A percentile compares a stretch with the other conserved stretches of the same genome.
Conservation (phyloP, 805 yeast species). For the Debaryomyces tyrocola region DNA sequence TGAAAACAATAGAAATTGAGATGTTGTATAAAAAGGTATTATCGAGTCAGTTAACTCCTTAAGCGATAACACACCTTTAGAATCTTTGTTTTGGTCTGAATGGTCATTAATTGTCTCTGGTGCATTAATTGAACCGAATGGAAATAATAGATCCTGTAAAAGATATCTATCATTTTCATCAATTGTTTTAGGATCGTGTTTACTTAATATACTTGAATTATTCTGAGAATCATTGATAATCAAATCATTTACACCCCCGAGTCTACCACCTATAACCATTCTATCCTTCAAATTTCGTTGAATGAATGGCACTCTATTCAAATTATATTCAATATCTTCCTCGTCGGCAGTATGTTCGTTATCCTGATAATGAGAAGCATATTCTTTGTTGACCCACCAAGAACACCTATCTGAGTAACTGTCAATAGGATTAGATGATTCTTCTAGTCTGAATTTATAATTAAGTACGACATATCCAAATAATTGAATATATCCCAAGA, state of each 20-base stretch:
- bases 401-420: slow-evolving; percentile 11
- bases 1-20: slow-evolving; percentile 39
- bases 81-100: not conserved
- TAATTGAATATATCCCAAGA: slow-evolving; percentile 39
- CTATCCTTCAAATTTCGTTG: slow-evolving; percentile 12
- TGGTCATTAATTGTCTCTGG: slow-evolving; percentile 7
- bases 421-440: slow-evolving; percentile 10
- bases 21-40: slow-evolving; percentile 41
- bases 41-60: slow-evolving; percentile 31
- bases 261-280: slow-evolving; percentile 29
- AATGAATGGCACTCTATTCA: slow-evolving; percentile 25
- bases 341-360: slow-evolving; percentile 17
- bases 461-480: slow-evolving; percentile 40
- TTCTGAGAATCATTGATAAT: slow-evolving; percentile 14
- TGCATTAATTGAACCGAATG: slow-evolving; percentile 25
- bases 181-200: slow-evolving; percentile 11
- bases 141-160: slow-evolving; percentile 35
- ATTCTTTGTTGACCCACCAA: slow-evolving; percentile 41
- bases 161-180: slow-evolving; percentile 21
- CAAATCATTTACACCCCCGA: slow-evolving; percentile 39
- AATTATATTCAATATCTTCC: slow-evolving; percentile 20
- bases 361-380: slow-evolving; percentile 24
- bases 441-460: slow-evolving; percentile 27
- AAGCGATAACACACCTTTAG: slow-evolving; percentile 12
- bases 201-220: not conserved